Conservation (phyloP, 106 monocot species). For the Dendrobium officinale region DNA sequence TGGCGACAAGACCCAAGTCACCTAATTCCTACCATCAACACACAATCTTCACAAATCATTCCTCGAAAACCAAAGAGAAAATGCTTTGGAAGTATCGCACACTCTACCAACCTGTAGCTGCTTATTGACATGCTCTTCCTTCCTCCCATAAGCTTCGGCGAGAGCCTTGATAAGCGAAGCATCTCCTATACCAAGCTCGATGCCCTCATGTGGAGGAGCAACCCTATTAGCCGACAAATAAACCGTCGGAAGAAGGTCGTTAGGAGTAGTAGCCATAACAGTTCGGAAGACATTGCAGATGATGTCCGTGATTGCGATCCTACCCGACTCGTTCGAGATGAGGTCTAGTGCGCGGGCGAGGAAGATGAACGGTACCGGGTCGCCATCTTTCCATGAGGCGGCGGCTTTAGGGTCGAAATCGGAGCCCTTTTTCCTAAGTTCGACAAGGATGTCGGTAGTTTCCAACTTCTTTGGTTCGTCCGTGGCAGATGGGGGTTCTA, state of each 20-base stretch:
- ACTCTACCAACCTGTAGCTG: conserved; percentile 54
- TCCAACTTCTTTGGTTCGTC: conserved; percentile 9
- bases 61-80: not conserved
- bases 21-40: conserved; percentile 64
- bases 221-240: conserved; percentile 82
- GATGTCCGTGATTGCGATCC: conserved; percentile 84
- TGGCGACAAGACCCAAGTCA: conserved; percentile 89
- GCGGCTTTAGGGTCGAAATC: conserved; percentile 57
- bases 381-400: conserved; percentile 64
- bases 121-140: conserved; percentile 86
- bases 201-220: conserved; percentile 78
- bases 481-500: not conserved
- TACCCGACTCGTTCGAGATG: conserved; percentile 66
- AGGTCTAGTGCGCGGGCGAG: conserved; percentile 70
- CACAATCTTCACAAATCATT: not conserved
- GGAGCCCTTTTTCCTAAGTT: conserved; percentile 61
- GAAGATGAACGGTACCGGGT: conserved; percentile 86
- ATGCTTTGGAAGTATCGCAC: not conserved
- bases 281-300: conserved; percentile 82
- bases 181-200: conserved; percentile 97
- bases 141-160: conserved; percentile 84
- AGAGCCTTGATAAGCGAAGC: conserved; percentile 64
- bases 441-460: conserved; percentile 15
- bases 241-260: conserved; percentile 65
- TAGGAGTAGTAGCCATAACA: conserved; percentile 69